Evolutionary conservation across 73 alveolate species (phyloP), one percentile per base, ranked within the genome.

Genomic region (Symbiodinium natans): DNA sequence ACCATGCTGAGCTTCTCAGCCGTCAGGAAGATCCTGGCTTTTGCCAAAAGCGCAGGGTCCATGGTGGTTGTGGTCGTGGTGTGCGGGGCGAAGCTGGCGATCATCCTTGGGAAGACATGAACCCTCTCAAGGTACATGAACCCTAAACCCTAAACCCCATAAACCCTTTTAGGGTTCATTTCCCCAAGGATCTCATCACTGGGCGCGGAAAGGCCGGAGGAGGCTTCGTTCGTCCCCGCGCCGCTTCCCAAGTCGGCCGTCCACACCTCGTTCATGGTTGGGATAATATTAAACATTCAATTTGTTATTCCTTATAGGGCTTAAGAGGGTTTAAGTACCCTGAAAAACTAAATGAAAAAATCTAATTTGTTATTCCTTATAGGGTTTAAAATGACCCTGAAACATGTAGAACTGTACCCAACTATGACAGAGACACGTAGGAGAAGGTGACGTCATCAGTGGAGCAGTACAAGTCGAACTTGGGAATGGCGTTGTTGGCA

Each of bases 401-500:
- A n/a, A n/a, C n/a, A n/a, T n/a, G n/a, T n/a, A n/a, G n/a, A n/a
- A n/a, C n/a, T n/a, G n/a, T n/a, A n/a, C n/a, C n/a, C n/a, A n/a
- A 75, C 41, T 42, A n/a, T 83, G 92, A 21, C 77, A 73, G 29
- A 41, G 77, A 73, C 92, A 48, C 83, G 21, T 48, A 52, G 92
- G 92, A 41, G 82, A 48, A 52, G 46, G 82, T 54, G 41, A 23
- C 83, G 11, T 2, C 82, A 41, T 46, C 93, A 4, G 33, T 86
- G 40, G 93, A 46, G 82, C 93, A 86, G 83, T 52, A 86, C 56
- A 86, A 38, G 52, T 46, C 93, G 34, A 86, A 86, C 82, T 86
- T 86, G 38, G 93, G 93, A 52, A 86, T 86, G 83, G 93, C 93
- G 13, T 86, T 86, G 93, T 54, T 54, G 25, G 93, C 80, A 52